Conservation (phyloP, 192 early-diverging fungal genomes). For the Coemansia sp. region DNA sequence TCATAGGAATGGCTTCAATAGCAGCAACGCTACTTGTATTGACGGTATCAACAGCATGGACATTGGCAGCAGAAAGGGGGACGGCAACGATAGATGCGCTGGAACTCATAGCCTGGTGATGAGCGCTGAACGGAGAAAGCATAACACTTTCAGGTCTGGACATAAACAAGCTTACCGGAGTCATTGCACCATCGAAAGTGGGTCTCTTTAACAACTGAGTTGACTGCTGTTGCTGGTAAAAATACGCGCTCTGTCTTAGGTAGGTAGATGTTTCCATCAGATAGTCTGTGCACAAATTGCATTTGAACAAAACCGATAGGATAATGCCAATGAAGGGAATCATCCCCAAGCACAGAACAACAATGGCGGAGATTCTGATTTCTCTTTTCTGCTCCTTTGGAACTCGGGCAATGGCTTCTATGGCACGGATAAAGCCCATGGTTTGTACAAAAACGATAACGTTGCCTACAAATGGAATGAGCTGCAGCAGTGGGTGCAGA, state of each 20-base stretch:
- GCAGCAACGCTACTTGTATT: no score
- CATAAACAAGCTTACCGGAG: neutral
- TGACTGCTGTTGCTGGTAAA: slow-evolving; percentile 7
- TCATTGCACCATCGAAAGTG: neutral
- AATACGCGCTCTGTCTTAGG: slow-evolving; percentile 3
- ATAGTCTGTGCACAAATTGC: slow-evolving; percentile 38
- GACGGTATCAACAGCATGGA: no score
- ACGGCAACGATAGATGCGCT: no score
- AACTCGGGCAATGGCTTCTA: slow-evolving; percentile 22
- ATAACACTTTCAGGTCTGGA: slow-evolving; percentile 1
- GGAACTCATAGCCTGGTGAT: neutral
- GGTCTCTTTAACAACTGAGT: neutral
- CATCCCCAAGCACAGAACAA: slow-evolving; percentile 44
- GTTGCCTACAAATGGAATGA: slow-evolving; percentile 44
- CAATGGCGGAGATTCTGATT: slow-evolving; percentile 29
- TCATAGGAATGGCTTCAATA: no score
- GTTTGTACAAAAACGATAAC: slow-evolving; percentile 42
- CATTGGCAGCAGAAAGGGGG: no score
- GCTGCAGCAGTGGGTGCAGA: slow-evolving; percentile 28
- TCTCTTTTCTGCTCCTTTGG: slow-evolving; percentile 6
- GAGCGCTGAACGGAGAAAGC: slow-evolving; percentile 1
- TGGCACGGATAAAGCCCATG: slow-evolving; percentile 16
- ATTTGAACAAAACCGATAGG: slow-evolving; percentile 30
- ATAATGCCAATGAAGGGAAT: slow-evolving; percentile 34
- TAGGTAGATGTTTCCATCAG: slow-evolving; percentile 5